phyloP scores from a whole-genome alignment of 108 stramenopile species.

The Chaetoceros tenuissimus region DNA sequence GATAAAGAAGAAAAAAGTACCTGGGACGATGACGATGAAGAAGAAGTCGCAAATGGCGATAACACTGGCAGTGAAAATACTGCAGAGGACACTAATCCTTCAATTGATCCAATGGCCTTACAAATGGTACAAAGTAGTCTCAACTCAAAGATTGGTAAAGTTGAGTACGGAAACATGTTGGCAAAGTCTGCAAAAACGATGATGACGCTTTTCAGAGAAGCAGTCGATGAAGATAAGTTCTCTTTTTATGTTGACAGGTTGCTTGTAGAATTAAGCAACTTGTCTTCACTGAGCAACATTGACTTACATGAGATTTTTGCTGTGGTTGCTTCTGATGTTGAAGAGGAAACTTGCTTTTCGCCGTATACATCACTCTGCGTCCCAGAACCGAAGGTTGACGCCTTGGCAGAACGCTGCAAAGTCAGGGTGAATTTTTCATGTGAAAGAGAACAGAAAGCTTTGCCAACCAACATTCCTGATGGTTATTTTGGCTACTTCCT shows the following conservation, averaged over 20 bases:
- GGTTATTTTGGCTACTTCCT: constrained; percentile 51
- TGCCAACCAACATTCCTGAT: constrained; percentile 37
- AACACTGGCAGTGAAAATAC: constrained; percentile 2
- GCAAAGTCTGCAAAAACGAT: constrained; percentile 20
- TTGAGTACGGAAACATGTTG: constrained; percentile 28
- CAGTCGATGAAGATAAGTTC: neutral
- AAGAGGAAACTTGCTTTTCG: neutral
- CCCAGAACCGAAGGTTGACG: neutral
- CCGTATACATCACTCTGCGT: neutral
- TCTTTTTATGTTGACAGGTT: neutral
- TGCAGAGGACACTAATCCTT: neutral
- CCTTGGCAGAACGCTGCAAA: neutral
- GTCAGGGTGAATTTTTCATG: neutral
- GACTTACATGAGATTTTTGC: neutral
- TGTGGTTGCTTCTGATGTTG: neutral
- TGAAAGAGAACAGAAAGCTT: constrained; percentile 10
- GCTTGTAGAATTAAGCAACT: neutral
- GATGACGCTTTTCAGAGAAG: constrained; percentile 7
- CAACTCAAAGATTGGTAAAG: constrained; percentile 2
- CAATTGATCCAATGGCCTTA: constrained; percentile 48
- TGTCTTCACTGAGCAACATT: neutral
- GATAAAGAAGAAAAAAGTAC: constrained; percentile 2
- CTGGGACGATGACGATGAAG: constrained; percentile 13
- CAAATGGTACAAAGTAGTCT: constrained; percentile 43
- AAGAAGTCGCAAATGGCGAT: constrained; percentile 16